Evolutionary conservation across 2,329 filamentous ascomycete genomes (phyloP), one percentile per base, ranked within the genome.

Genomic region (Gnomoniopsis smithogilvyi): DNA sequence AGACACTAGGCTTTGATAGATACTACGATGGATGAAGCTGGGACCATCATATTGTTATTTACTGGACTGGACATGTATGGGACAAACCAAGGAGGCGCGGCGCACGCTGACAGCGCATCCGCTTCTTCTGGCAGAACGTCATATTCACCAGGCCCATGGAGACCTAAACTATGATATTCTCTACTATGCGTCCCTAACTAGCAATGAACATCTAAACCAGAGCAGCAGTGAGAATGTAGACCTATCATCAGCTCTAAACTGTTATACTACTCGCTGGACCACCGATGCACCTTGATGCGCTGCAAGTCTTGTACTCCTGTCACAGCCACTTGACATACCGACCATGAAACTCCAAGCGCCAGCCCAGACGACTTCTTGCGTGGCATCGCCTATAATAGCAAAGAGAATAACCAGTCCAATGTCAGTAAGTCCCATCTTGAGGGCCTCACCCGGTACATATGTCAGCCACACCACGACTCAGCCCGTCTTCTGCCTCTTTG

Each of bases 401-500:
- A 50, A 41, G 49, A 56, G 19, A 41, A 46, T 4, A 56, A 22
- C 26, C 6, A 14, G 19, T 36, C 3, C 11, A 38, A 43, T 24
- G 33, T 24, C 15, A 11, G 14, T 33, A n/a, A 30, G 19, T 3
- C 24, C 41, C 19, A 4, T 8, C 26, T 30, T 30, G 4, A 30
- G 26, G 26, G 4, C 41, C n/a, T n/a, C 3, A 17, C 24, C 19
- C 19, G n/a, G 8, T 24, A 51, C 34, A 10, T 22, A 21, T 21
- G 8, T 36, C 26, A 21, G 36, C 30, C 30, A 22, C 24, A 3
- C 45, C 17, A n/a, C 36, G 12, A 38, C n/a, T 57, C 41, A 62
- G 17, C 17, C 51, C 52, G 73, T 76, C 70, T 77, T 82, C 68
- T 81, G 81, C 51, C 83, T 75, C 69, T 86, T 86, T 2, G 73